A percentile compares a stretch with the other conserved stretches of the same genome.
Conservation (phyloP, 768 basidiomycete genomes). For the Russula earlei region DNA sequence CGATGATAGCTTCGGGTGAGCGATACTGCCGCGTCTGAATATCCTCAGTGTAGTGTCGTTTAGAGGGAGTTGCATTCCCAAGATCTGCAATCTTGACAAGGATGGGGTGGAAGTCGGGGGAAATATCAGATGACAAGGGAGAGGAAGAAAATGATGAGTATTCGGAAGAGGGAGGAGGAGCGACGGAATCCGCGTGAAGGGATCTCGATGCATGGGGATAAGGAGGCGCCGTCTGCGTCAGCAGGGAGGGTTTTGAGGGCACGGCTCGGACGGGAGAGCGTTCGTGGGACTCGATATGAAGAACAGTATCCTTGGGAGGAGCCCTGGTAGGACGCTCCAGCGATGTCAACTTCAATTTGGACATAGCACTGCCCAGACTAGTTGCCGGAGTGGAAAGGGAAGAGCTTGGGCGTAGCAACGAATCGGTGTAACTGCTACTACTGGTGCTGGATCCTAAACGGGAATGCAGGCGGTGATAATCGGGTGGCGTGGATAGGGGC, state of each 20-base stretch:
- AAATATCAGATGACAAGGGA: slow-evolving; percentile 9
- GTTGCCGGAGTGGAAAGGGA: slow-evolving; percentile 23
- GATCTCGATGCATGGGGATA: neutral
- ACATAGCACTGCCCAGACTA: slow-evolving; percentile 26
- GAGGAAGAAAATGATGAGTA: neutral
- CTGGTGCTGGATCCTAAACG: slow-evolving; percentile 24
- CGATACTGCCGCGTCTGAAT: slow-evolving; percentile 97
- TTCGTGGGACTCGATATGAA: slow-evolving; percentile 1
- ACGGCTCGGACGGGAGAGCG: slow-evolving; percentile 11
- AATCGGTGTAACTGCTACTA: slow-evolving; percentile 21
- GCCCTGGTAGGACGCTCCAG: neutral
- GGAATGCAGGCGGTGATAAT: slow-evolving; percentile 10
- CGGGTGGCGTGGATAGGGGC: slow-evolving; percentile 49
- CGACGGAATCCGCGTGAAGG: neutral
- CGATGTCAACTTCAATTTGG: slow-evolving; percentile 20
- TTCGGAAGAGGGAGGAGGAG: neutral
- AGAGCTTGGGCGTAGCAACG: slow-evolving; percentile 16
- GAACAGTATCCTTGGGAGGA: neutral
- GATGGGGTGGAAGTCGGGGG: slow-evolving; percentile 34
- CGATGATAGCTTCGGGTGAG: slow-evolving; percentile 88
- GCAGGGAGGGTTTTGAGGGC: slow-evolving; percentile 27
- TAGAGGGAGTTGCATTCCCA: slow-evolving; percentile 90
- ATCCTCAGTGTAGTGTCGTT: slow-evolving; percentile 85
- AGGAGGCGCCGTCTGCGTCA: slow-evolving; percentile 27
- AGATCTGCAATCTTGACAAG: slow-evolving; percentile 90